Evolutionary conservation across 208 protist species (phyloP).

Genomic region (Leptomonas seymouri): DNA sequence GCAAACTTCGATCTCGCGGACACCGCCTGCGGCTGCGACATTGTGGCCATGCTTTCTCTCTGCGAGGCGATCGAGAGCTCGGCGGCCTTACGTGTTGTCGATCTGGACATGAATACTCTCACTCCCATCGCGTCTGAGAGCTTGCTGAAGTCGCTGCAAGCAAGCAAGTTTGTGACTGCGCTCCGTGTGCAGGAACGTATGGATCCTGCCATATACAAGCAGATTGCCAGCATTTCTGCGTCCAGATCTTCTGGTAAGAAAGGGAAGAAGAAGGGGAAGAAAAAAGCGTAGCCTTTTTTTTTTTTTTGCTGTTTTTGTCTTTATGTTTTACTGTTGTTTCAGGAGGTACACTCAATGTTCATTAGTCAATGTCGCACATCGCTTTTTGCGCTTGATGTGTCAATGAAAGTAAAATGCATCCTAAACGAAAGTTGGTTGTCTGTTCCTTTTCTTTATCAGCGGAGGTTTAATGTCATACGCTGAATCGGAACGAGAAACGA

Average conservation of each 20-base stretch:
- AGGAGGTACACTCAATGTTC: neutral
- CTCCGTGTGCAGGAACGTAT: slow-evolving; percentile 71
- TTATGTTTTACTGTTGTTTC: slow-evolving; percentile 1
- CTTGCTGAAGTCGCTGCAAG: slow-evolving; percentile 55
- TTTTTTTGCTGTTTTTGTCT: slow-evolving; percentile 3
- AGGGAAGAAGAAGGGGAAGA: slow-evolving; percentile 38
- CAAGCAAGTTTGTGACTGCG: slow-evolving; percentile 51
- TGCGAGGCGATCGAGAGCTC: slow-evolving; percentile 77
- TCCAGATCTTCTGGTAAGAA: slow-evolving; percentile 47
- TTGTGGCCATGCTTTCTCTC: slow-evolving; percentile 66
- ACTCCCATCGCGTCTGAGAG: slow-evolving; percentile 42
- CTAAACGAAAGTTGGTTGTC: neutral
- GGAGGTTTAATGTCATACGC: neutral
- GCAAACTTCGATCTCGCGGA: slow-evolving; percentile 81
- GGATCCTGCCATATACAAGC: slow-evolving; percentile 61
- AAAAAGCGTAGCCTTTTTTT: slow-evolving; percentile 13
- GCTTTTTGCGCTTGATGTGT: neutral
- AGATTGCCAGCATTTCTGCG: slow-evolving; percentile 57
- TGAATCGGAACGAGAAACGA: neutral
- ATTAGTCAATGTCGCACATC: neutral
- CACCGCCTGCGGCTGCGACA: slow-evolving; percentile 65
- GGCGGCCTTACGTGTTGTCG: slow-evolving; percentile 48
- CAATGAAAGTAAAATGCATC: neutral
- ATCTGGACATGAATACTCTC: slow-evolving; percentile 84
- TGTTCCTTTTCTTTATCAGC: no score